Base-by-base conservation (phyloP, 1,284 basidiomycete species). In the Farysia itapuensis region DNA sequence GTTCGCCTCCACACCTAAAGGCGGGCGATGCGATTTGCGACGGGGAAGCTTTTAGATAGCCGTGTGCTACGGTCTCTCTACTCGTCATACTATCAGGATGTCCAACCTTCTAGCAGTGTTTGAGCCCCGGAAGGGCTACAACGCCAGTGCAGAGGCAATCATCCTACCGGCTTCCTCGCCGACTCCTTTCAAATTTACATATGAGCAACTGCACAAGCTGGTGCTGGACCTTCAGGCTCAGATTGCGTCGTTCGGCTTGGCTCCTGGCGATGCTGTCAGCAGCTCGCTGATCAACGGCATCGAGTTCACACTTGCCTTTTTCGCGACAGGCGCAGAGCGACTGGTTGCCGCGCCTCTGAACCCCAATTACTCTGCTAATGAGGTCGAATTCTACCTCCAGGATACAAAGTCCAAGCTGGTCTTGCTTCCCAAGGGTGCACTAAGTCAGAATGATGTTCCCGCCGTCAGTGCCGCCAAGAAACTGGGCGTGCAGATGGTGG, bases 311-410 rank as follows among this genome's bases (percentile, higher is more conserved):
- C 64, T 72, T 4, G 68, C 72, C n/a, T 79, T 79, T 50, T 44
- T 79, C 8, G 77, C 74, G 4, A 72, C 71, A 2, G 77, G 77
- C 11, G 66, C 47, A 1, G 38, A 54, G 47, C 74, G 78, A 35
- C 64, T 75, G 34, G 66, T 79, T 20, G 75, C 79, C 18, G 79
- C 79, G n/a, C 79, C 79, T 1, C 56, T 80, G 24, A 80, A 80
- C 67, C 79, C 79, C 3, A 74, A 72, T 34, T 80, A 80, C 59
- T 77, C 75, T 23, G 54, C 70, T 20, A 53, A 64, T 21, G 79
- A 80, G 49, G 78, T 79, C 29, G 44, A 58, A 35, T 72, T 68
- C 34, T 78, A 78, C 59, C 72, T 79, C 28, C 50, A 74, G 20
- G 79, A 79, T 46, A 78, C 77, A 20, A 45, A 73, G 30, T 72